Evolutionary conservation across 176 grass and related monocot genomes (phyloP), one percentile per base, ranked within the genome.

Genomic region (Oryza nivara): DNA sequence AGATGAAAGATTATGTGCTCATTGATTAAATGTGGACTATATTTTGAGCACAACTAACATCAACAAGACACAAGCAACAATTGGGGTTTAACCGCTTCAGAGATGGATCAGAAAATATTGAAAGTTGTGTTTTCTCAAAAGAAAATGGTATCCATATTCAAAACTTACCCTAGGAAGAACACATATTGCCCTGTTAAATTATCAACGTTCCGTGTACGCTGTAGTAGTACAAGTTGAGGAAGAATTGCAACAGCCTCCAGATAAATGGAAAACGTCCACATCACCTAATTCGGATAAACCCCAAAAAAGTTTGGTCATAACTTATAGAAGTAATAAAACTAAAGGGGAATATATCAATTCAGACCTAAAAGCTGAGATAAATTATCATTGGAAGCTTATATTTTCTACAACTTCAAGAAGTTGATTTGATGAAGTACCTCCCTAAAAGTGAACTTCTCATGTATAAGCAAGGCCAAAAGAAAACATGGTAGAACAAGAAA

Each of bases 101-200:
- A 38, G 5, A 41, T 25, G 49, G 4, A 26, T 16, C 6, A 85
- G 25, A 51, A 52, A 77, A 68, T 63, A 25, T 44, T 28, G 3
- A 10, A 80, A 70, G 7, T 11, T 23, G 65, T 73, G 11, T 83
- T 51, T 68, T 61, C 11, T 28, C 60, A 84, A 48, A 48, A 49
- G 11, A 52, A 76, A 38, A 54, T 17, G 32, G 22, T 73, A n/a
- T n/a, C 2, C 14, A 68, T 32, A 68, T 34, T 73, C 11, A 75
- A 44, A 83, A 19, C 43, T 84, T 95, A 95, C 93, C 93, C 90
- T 49, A 92, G 80, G 30, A 95, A 87, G 84, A 95, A 95, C 82
- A 95, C 88, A 76, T 95, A 95, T 92, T 95, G 88, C 65, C 86
- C 86, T 76, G 93, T 92, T 78, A 92, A 80, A 77, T 91, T 95